These are phyloP conservation scores for Tricholoma furcatifolium DNA, from an alignment of 768 basidiomycete genomes.

Conservation along the genomic window DNA sequence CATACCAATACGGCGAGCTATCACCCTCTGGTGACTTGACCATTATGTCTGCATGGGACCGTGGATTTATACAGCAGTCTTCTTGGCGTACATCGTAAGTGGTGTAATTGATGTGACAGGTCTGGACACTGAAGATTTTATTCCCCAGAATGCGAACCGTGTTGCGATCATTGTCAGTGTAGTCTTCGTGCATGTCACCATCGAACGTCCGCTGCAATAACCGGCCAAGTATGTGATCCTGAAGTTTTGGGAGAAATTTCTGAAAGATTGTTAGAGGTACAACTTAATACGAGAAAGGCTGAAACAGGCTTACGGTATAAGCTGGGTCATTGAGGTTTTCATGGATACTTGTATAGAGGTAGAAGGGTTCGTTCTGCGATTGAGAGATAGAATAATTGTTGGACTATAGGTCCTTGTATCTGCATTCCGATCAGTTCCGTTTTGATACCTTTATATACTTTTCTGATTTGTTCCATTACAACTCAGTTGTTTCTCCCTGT, in stretches of 20 bases:
- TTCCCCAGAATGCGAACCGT: slow-evolving; percentile 17
- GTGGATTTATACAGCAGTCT: slow-evolving; percentile 40
- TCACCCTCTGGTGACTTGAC: slow-evolving; percentile 25
- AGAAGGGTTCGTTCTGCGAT: slow-evolving; percentile 15
- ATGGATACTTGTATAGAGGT: slow-evolving; percentile 14
- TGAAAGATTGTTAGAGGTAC: too few relatives aligned
- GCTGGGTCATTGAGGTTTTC: slow-evolving; percentile 2
- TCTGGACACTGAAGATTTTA: slow-evolving; percentile 25
- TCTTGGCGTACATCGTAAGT: slow-evolving; percentile 42
- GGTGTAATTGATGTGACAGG: slow-evolving; percentile 38
- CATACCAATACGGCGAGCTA: slow-evolving; percentile 38
- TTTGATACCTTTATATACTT: too few relatives aligned
- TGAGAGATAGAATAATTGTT: slow-evolving; percentile 23
- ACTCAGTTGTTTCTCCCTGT: too few relatives aligned
- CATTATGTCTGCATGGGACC: slow-evolving; percentile 35
- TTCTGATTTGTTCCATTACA: too few relatives aligned
- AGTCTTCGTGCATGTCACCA: slow-evolving; percentile 26
- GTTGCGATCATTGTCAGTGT: slow-evolving; percentile 20
- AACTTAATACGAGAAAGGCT: too few relatives aligned
- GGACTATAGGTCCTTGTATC: too few relatives aligned
- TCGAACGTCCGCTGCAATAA: slow-evolving; percentile 23
- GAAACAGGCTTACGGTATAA: background rate
- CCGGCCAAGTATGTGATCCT: slow-evolving; percentile 33
- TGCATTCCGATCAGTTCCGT: too few relatives aligned
- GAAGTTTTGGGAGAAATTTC: slow-evolving; percentile 20